These are phyloP conservation scores for Rhizopus arrhizus DNA, from an alignment of 371 early-diverging fungal genomes.

Conservation along the genomic window DNA sequence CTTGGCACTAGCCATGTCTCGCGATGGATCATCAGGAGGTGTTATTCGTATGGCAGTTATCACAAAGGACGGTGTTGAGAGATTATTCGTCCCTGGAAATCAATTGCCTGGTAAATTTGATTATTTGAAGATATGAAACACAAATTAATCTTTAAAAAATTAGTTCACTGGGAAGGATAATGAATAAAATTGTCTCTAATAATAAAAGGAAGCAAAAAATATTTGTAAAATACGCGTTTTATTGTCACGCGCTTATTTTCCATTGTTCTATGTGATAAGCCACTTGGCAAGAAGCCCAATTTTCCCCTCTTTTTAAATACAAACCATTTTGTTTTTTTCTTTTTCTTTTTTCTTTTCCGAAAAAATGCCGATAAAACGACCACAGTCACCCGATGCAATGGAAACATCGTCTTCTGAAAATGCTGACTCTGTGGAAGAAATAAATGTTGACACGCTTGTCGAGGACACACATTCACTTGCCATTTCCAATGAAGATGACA, in stretches of 20 bases:
- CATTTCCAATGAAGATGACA: too few species aligned
- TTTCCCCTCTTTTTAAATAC: background rate
- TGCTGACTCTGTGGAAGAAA: too few species aligned
- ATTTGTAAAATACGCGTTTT: background rate
- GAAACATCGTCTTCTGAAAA: too few species aligned
- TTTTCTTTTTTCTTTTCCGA: too few species aligned
- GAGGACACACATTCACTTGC: too few species aligned
- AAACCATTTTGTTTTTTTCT: background rate
- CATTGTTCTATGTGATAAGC: background rate
- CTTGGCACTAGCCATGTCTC: slow-evolving; percentile 93
- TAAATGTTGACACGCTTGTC: too few species aligned
- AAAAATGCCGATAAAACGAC: too few species aligned
- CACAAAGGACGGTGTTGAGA: slow-evolving; percentile 88
- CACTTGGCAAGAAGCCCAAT: background rate
- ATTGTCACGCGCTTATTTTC: background rate
- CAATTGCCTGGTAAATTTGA: slow-evolving; percentile 67
- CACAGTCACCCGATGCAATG: too few species aligned
- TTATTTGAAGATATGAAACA: background rate
- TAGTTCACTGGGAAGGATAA: slow-evolving; percentile 31
- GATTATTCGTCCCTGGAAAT: slow-evolving; percentile 90
- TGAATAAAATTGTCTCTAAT: slow-evolving; percentile 5
- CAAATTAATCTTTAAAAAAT: background rate
- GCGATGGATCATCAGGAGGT: slow-evolving; percentile 99
- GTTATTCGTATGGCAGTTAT: slow-evolving; percentile 97
- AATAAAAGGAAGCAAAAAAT: slow-evolving; percentile 4